Evolutionary conservation across 495 filamentous ascomycete genomes (phyloP).

Genomic region (Sordaria brevicollis): DNA sequence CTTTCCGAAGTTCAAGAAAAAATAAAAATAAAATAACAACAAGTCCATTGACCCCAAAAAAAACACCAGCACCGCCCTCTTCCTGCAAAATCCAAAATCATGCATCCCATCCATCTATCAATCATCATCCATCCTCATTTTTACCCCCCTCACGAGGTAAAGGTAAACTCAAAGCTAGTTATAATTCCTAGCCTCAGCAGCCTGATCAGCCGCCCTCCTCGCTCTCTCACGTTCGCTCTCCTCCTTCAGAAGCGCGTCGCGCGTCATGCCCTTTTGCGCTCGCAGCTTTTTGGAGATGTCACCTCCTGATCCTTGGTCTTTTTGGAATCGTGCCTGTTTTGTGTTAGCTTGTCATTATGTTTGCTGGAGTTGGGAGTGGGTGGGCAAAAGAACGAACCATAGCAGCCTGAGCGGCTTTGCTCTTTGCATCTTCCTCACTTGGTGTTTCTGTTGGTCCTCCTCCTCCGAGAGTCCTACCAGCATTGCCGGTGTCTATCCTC

Average conservation of each 20-base stretch:
- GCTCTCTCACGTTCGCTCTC: constrained; percentile 46
- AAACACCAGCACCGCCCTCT: no score
- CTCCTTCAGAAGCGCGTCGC: constrained; percentile 46
- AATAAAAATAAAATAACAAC: background rate
- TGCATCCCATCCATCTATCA: no score
- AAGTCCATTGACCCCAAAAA: no score
- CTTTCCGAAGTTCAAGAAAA: background rate
- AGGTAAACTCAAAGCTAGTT: constrained; percentile 31
- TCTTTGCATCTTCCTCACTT: constrained; percentile 37
- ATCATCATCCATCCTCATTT: no score
- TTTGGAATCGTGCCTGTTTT: constrained; percentile 34
- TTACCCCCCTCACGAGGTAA: no score
- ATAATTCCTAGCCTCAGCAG: constrained; percentile 38
- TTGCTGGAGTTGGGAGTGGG: background rate
- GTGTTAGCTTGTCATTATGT: background rate
- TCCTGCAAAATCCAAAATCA: no score
- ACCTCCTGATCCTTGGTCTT: constrained; percentile 32
- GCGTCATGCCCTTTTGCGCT: constrained; percentile 56
- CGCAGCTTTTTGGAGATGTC: constrained; percentile 53
- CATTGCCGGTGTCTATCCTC: background rate
- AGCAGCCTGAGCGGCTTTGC: constrained; percentile 56
- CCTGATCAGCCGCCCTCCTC: constrained; percentile 48
- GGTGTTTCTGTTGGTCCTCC: background rate
- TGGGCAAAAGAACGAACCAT: constrained; percentile 46
- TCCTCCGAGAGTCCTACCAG: background rate